phyloP scores from a whole-genome alignment of 2,329 filamentous ascomycete species.

The Chalara sp. region DNA sequence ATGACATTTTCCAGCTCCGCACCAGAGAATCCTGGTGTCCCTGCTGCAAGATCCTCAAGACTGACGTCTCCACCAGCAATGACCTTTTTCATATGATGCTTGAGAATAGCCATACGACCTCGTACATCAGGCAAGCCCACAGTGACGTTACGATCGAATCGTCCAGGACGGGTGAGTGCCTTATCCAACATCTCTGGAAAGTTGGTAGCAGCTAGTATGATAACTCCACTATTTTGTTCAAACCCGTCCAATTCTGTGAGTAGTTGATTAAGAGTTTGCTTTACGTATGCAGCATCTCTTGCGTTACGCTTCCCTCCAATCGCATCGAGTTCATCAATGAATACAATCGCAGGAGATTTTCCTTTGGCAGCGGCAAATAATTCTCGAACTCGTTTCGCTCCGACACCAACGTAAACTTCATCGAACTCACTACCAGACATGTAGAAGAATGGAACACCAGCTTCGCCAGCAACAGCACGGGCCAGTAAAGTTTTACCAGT shows the following conservation, averaged over 20 bases:
- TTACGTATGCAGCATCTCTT: slow-evolving; percentile 87
- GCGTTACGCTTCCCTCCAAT: slow-evolving; percentile 93
- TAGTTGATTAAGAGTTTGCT: slow-evolving; percentile 95
- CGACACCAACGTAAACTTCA: slow-evolving; percentile 95
- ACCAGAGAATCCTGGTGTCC: slow-evolving; percentile 87
- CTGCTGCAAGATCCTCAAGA: slow-evolving; percentile 73
- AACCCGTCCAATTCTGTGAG: slow-evolving; percentile 97
- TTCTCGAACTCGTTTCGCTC: slow-evolving; percentile 91
- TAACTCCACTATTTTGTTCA: slow-evolving; percentile 87
- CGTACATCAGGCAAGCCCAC: slow-evolving; percentile 89
- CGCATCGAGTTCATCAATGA: slow-evolving; percentile 90
- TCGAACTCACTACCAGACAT: slow-evolving; percentile 99
- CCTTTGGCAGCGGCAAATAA: slow-evolving; percentile 76
- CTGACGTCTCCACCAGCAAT: slow-evolving; percentile 77
- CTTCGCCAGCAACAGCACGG: slow-evolving; percentile 91
- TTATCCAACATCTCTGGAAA: slow-evolving; percentile 93
- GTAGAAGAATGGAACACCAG: slow-evolving; percentile 98
- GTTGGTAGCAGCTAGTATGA: slow-evolving; percentile 94
- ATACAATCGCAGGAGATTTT: slow-evolving; percentile 89
- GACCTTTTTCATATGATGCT: slow-evolving; percentile 90
- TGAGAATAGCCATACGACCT: slow-evolving; percentile 84
- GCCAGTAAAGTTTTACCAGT: slow-evolving; percentile 96
- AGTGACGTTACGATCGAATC: slow-evolving; percentile 88
- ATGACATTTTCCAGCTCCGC: slow-evolving; percentile 95
- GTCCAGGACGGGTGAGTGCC: slow-evolving; percentile 85